phyloP scores from a whole-genome alignment of 2,329 filamentous ascomycete species.

The Fonsecaea multimorphosa region DNA sequence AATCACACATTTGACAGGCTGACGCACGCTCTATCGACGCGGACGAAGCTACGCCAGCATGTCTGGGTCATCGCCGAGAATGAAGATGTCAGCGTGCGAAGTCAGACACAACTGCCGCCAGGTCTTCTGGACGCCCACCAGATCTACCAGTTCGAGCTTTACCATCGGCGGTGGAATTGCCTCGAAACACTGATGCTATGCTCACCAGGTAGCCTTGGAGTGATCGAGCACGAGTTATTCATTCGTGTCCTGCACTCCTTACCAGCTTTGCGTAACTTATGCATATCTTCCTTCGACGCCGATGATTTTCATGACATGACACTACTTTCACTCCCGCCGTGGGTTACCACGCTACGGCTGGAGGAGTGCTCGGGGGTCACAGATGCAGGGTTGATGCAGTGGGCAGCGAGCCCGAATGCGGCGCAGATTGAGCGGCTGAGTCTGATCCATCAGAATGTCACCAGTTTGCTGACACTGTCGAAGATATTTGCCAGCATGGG shows the following conservation, averaged over 20 bases:
- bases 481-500: constrained; percentile 57
- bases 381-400: constrained; percentile 61
- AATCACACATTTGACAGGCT: constrained; percentile 61
- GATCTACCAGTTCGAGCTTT: constrained; percentile 59
- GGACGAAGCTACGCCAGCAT: constrained; percentile 60
- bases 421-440: constrained; percentile 54
- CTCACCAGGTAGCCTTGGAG: constrained; percentile 51
- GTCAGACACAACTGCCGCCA: constrained; percentile 45
- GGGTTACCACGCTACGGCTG: constrained; percentile 59
- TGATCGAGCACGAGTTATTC: constrained; percentile 62
- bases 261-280: constrained; percentile 60
- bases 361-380: constrained; percentile 63
- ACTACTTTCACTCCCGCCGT: constrained; percentile 56
- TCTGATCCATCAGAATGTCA: constrained; percentile 61
- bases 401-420: constrained; percentile 55
- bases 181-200: constrained; percentile 62
- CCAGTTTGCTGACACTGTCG: constrained; percentile 58
- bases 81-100: constrained; percentile 47
- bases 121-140: constrained; percentile 58
- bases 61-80: constrained; percentile 62
- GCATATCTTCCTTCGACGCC: constrained; percentile 60
- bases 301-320: constrained; percentile 63
- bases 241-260: constrained; percentile 60
- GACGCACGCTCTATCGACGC: constrained; percentile 62
- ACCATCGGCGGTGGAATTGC: constrained; percentile 58